phyloP scores from a whole-genome alignment of 179 eudicot genomes.

The Silene noctiflora region DNA sequence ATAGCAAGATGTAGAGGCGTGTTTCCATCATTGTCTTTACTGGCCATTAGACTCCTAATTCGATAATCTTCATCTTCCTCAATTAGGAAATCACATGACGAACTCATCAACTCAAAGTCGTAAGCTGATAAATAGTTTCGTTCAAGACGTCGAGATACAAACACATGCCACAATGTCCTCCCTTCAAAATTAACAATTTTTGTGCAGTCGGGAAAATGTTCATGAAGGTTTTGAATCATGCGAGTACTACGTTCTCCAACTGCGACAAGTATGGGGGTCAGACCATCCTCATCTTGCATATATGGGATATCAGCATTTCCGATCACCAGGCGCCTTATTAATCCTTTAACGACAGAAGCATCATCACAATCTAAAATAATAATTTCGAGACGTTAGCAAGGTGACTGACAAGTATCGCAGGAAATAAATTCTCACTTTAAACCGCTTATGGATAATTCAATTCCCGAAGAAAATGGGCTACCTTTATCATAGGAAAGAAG shows the following conservation, averaged over 20 bases:
- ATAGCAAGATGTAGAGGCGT: conserved; percentile 25
- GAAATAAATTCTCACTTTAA: no score
- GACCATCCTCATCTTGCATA: conserved; percentile 11
- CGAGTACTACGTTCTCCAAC: background rate
- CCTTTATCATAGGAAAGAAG: background rate
- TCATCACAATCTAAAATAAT: no score
- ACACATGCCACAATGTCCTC: conserved; percentile 6
- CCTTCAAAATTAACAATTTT: background rate
- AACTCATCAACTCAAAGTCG: background rate
- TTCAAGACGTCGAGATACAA: background rate
- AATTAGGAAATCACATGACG: background rate
- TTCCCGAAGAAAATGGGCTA: no score
- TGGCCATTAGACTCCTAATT: background rate
- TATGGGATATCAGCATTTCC: background rate
- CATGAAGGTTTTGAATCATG: background rate
- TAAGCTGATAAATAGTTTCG: background rate
- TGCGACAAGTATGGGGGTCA: background rate
- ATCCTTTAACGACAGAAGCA: background rate
- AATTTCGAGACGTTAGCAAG: no score
- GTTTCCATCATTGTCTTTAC: conserved; percentile 13
- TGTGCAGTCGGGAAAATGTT: background rate
- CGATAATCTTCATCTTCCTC: background rate
- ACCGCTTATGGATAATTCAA: no score
- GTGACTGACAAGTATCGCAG: no score
- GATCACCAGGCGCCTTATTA: background rate